Evolutionary conservation across 495 filamentous ascomycete species (phyloP).

Genomic region (Alectoria sarmentosa): DNA sequence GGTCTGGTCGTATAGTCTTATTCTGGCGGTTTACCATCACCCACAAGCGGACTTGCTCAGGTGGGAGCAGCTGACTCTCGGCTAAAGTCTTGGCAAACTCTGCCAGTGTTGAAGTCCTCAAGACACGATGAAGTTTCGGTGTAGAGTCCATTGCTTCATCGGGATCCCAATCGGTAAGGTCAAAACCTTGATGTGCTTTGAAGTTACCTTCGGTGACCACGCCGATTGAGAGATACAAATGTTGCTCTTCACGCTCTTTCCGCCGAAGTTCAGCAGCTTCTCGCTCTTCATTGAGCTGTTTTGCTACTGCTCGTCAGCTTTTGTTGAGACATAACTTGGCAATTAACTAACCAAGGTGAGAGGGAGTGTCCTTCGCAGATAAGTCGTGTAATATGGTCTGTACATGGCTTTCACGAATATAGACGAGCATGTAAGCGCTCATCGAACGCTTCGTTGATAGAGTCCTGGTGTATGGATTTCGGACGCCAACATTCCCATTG

Average conservation of each 20-base stretch:
- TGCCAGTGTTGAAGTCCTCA: slow-evolving; percentile 62
- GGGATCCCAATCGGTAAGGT: slow-evolving; percentile 68
- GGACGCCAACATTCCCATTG: slow-evolving; percentile 51
- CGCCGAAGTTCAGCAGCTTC: slow-evolving; percentile 60
- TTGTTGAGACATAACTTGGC: not conserved
- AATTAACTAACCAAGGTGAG: slow-evolving; percentile 62
- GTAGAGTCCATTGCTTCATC: slow-evolving; percentile 40
- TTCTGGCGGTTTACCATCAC: slow-evolving; percentile 98
- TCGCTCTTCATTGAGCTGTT: slow-evolving; percentile 72
- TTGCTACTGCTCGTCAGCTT: slow-evolving; percentile 45
- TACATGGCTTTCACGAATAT: slow-evolving; percentile 77
- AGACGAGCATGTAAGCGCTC: slow-evolving; percentile 97
- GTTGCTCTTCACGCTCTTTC: slow-evolving; percentile 88
- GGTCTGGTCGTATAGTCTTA: slow-evolving; percentile 87
- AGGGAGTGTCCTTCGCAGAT: slow-evolving; percentile 65
- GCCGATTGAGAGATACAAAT: slow-evolving; percentile 78
- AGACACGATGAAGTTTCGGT: slow-evolving; percentile 57
- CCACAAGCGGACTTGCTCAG: slow-evolving; percentile 72
- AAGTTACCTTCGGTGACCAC: slow-evolving; percentile 76
- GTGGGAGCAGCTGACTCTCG: slow-evolving; percentile 50
- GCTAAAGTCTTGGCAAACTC: slow-evolving; percentile 67
- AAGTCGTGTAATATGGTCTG: slow-evolving; percentile 75
- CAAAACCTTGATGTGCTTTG: slow-evolving; percentile 72
- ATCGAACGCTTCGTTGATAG: slow-evolving; percentile 65
- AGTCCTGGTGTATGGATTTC: slow-evolving; percentile 60